Conservation (phyloP, 768 basidiomycete genomes). For the Serendipita indica region DNA sequence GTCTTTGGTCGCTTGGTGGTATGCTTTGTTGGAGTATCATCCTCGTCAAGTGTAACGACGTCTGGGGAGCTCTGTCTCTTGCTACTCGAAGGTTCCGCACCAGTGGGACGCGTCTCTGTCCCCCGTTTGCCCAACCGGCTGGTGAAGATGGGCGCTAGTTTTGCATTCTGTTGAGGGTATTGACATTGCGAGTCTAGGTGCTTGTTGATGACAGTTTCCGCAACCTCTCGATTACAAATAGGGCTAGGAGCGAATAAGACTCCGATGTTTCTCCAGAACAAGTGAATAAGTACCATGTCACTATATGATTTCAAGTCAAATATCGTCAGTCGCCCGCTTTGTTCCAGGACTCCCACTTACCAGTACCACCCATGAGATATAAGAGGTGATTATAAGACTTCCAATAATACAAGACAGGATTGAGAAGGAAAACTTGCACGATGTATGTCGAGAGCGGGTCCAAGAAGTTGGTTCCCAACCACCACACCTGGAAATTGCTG, state of each 20-base stretch:
- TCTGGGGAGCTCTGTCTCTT: slow-evolving; percentile 16
- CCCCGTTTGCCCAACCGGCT: slow-evolving; percentile 14
- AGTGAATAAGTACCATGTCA: not conserved
- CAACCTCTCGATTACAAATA: slow-evolving; percentile 32
- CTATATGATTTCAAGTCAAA: not conserved
- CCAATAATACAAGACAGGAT: not conserved
- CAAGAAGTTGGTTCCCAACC: slow-evolving; percentile 1
- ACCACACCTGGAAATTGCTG: not conserved
- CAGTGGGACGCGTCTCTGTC: slow-evolving; percentile 22
- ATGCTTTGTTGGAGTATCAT: slow-evolving; percentile 8
- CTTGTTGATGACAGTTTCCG: slow-evolving; percentile 30
- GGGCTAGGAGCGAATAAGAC: slow-evolving; percentile 27
- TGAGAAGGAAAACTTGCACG: not conserved
- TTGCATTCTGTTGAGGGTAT: slow-evolving; percentile 11
- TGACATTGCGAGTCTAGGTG: slow-evolving; percentile 37
- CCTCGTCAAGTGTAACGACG: slow-evolving; percentile 15
- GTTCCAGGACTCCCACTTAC: not conserved
- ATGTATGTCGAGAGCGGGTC: not conserved
- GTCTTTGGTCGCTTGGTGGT: slow-evolving; percentile 13
- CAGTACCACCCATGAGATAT: not conserved
- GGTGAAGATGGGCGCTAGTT: slow-evolving; percentile 11
- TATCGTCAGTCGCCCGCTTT: not conserved
- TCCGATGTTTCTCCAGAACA: not conserved
- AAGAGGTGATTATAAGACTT: not conserved
- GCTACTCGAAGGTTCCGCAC: slow-evolving; percentile 29